Conservation (phyloP, 2,329 filamentous ascomycete species). For the Metarhizium humberi region DNA sequence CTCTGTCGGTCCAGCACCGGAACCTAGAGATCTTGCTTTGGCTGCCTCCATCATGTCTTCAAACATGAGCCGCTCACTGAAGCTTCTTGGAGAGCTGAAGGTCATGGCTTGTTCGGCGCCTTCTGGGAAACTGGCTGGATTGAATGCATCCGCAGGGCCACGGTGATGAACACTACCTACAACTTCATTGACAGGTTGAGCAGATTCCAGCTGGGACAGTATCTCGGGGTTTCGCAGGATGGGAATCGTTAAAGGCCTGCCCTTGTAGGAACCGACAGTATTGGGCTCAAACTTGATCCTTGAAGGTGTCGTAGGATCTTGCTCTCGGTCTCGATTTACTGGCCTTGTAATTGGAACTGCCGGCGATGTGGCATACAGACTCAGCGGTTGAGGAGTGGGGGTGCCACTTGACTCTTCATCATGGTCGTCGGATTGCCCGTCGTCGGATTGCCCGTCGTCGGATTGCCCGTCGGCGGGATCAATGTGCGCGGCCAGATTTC, state of each 20-base stretch:
- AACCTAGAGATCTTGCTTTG: constrained; percentile 10
- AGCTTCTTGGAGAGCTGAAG: constrained; percentile 35
- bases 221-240: constrained; percentile 40
- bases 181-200: constrained; percentile 40
- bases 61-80: constrained; percentile 39
- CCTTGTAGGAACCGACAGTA: constrained; percentile 45
- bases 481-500: not conserved
- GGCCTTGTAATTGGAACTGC: constrained; percentile 26
- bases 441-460: constrained; percentile 15
- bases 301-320: constrained; percentile 17
- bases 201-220: constrained; percentile 36
- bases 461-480: constrained; percentile 20
- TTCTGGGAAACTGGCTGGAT: constrained; percentile 33
- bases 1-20: constrained; percentile 10
- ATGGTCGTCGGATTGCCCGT: constrained; percentile 13
- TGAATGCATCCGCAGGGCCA: constrained; percentile 37
- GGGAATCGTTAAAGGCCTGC: constrained; percentile 41
- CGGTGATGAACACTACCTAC: constrained; percentile 44
- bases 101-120: constrained; percentile 26
- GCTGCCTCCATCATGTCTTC: constrained; percentile 30
- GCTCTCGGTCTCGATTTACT: constrained; percentile 12
- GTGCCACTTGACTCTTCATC: not conserved
- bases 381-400: not conserved
- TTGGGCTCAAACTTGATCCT: constrained; percentile 26
- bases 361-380: constrained; percentile 33